Conservation (phyloP, 164 flowering plant genomes). For the Chimonanthus praecox region DNA sequence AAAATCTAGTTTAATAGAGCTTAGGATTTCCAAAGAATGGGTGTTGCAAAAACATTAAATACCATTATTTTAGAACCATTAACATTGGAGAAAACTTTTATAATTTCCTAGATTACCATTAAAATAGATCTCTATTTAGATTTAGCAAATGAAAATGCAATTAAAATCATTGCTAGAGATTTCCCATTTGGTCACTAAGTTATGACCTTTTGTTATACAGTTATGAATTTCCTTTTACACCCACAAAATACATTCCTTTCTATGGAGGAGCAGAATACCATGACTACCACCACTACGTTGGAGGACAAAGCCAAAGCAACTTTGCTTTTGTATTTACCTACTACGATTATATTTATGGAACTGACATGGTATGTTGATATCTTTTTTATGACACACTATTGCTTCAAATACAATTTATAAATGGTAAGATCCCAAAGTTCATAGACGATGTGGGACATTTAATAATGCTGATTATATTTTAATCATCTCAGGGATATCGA, state of each 20-base stretch:
- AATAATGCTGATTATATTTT: neutral
- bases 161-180: neutral
- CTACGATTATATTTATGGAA: conserved; percentile 91
- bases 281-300: conserved; percentile 96
- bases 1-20: no score
- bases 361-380: conserved; percentile 61
- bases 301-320: conserved; percentile 91
- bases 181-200: neutral
- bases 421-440: neutral
- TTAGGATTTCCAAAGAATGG: no score
- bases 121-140: no score
- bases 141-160: no score
- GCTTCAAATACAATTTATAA: neutral
- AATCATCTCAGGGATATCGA: conserved; percentile 58
- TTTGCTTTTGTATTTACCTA: conserved; percentile 93
- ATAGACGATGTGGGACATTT: neutral
- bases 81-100: no score
- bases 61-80: no score
- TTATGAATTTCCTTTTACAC: conserved; percentile 88
- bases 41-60: no score
- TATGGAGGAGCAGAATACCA: conserved; percentile 96
- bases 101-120: no score
- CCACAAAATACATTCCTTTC: conserved; percentile 78
- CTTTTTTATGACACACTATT: neutral
- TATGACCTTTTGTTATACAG: conserved; percentile 25